phyloP scores from a whole-genome alignment of 2,329 filamentous ascomycete species.

The Escovopsis sp. region DNA sequence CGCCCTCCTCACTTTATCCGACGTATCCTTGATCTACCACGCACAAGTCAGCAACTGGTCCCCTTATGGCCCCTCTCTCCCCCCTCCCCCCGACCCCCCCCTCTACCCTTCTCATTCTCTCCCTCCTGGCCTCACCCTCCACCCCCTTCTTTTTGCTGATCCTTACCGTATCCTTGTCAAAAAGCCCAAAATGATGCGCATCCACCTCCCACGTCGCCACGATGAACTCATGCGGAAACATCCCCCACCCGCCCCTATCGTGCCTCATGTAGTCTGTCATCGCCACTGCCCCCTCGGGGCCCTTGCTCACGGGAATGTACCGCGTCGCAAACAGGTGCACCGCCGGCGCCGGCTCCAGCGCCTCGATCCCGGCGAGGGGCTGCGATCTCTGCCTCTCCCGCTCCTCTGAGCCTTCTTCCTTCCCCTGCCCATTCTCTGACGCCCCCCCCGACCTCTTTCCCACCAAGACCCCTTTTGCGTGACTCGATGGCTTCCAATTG shows the following conservation, averaged over 20 bases:
- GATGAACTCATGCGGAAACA: conserved; percentile 1
- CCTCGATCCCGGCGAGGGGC: not conserved
- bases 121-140: no score
- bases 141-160: no score
- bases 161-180: conserved; percentile 1
- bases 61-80: no score
- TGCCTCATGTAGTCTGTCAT: not conserved
- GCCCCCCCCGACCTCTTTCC: no score
- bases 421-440: no score
- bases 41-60: not conserved
- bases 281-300: not conserved
- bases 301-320: conserved; percentile 1
- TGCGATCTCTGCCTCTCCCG: no score
- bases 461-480: no score
- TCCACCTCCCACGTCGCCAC: not conserved
- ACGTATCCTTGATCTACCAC: not conserved
- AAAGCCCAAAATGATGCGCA: conserved; percentile 1
- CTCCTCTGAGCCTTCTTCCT: no score
- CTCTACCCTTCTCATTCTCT: no score
- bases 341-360: not conserved
- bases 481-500: not conserved
- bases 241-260: not conserved
- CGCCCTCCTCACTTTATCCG: not conserved
- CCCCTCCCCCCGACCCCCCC: no score
- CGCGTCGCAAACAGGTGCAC: not conserved